Evolutionary conservation across 202 grass and related monocot genomes (phyloP).

Genomic region (Elaeis oleifera): DNA sequence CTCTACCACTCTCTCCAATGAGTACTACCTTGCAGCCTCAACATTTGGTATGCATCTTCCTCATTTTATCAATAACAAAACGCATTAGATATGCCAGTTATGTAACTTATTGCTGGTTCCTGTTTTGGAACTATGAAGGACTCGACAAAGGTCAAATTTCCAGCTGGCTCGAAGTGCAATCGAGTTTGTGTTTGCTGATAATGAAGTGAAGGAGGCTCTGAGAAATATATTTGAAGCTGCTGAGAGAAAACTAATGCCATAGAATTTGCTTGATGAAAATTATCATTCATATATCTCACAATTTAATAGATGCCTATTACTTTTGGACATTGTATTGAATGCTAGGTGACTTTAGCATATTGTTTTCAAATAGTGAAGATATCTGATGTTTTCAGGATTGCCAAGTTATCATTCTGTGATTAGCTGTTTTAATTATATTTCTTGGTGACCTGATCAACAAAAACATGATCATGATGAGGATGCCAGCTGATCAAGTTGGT

Average conservation of each 20-base stretch:
- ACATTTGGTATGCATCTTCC: conserved; percentile 46
- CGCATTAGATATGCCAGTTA: background rate
- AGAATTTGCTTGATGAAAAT: background rate
- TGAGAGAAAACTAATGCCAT: conserved; percentile 25
- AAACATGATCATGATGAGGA: too few relatives aligned
- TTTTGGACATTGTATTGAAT: too few relatives aligned
- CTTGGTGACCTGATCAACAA: too few relatives aligned
- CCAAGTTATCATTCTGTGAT: too few relatives aligned
- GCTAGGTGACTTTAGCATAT: too few relatives aligned
- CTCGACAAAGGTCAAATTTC: conserved; percentile 66
- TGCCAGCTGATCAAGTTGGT: too few relatives aligned
- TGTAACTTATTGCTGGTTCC: background rate
- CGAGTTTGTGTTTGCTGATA: conserved; percentile 48
- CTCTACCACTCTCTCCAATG: conserved; percentile 81
- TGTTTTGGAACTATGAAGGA: conserved; percentile 30
- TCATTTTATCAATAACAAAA: background rate
- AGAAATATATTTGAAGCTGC: conserved; percentile 40
- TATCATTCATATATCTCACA: too few relatives aligned
- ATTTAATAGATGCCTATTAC: too few relatives aligned
- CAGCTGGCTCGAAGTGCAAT: conserved; percentile 46
- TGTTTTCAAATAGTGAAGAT: too few relatives aligned
- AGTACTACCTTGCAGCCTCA: conserved; percentile 56
- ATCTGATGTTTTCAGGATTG: too few relatives aligned
- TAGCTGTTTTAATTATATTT: too few relatives aligned
- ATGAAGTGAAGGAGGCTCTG: conserved; percentile 52